Percentiles rank a stretch among this genome's conserved stretches.
Conservation (phyloP, 331 rosid species). For the Stylosanthes scabra region DNA sequence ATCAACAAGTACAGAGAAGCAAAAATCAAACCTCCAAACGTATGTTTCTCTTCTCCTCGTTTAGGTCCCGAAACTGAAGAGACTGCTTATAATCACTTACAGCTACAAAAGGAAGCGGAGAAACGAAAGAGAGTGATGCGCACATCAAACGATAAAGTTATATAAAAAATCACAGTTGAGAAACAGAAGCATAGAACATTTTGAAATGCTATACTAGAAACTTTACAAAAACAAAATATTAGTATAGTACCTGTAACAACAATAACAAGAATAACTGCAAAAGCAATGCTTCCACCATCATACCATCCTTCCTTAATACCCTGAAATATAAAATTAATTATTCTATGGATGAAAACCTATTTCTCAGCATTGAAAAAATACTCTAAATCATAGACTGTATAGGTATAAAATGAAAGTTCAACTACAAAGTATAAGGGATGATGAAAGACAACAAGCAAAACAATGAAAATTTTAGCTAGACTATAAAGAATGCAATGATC, state of each 20-base stretch:
- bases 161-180: neutral
- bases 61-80: conserved; percentile 90
- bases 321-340: conserved; percentile 54
- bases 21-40: conserved; percentile 71
- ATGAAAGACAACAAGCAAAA: conserved; percentile 13
- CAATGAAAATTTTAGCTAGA: neutral
- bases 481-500: no score
- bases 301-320: conserved; percentile 99
- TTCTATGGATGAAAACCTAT: conserved; percentile 17
- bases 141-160: conserved; percentile 21
- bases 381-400: neutral
- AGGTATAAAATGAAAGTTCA: conserved; percentile 16
- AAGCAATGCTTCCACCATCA: conserved; percentile 99
- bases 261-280: conserved; percentile 97
- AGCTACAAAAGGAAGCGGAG: conserved; percentile 55
- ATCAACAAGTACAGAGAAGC: conserved; percentile 1
- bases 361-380: conserved; percentile 9
- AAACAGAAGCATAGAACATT: neutral
- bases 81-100: conserved; percentile 94
- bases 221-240: conserved; percentile 11
- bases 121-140: conserved; percentile 4
- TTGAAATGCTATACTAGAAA: conserved; percentile 34
- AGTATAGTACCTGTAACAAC: conserved; percentile 82
- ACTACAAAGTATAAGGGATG: conserved; percentile 8
- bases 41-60: conserved; percentile 97